Evolutionary conservation across 768 basidiomycete species (phyloP), one percentile per base, ranked within the genome.

Genomic region (Pisolithus tinctorius): DNA sequence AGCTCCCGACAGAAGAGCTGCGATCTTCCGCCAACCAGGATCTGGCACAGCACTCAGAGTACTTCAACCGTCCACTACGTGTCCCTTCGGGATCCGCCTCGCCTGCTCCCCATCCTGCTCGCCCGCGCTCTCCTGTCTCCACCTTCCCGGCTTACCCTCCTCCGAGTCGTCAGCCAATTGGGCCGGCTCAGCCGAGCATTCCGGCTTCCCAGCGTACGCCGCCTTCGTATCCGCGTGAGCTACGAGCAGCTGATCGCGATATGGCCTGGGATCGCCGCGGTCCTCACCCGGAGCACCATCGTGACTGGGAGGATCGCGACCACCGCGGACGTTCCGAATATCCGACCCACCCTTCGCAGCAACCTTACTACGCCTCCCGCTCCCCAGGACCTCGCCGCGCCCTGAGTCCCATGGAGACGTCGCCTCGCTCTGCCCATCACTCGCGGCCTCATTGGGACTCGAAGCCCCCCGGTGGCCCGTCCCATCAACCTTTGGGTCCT

Each of bases 31-130:
- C 58, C 6, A 71, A 58, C 16, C 64, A 75, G 23, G 60, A 56
- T 10, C 71, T 72, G 49, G 58, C 66, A 5, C 77, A 76, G 44
- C 78, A 82, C 44, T 77, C 75, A 36, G 84, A 87, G 30, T 81
- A 80, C 48, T 82, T 78, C 55, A 69, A 67, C 45, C 82, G 82
- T 26, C 64, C 69, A 36, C 72, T 73, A 37, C 77, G 82, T 11
- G 73, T 77, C 6, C 71, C 74, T 2, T 83, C 84, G 4, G 70
- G 80, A 7, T 84, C 84, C 0, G 73, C 74, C 6, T 85, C 86
- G 0, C 84, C 85, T 4, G 75, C 75, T 16, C 73, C 77, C 6
- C 76, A 76, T 34, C 61, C 64, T 13, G 14, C 34, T 26, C 79
- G 76, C 43, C 73, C 71, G 25, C 80, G 81, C 14, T 83, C 82